These are phyloP conservation scores for Xerocomellus chrysenteron DNA, from an alignment of 768 basidiomycete genomes.

Conservation along the genomic window DNA sequence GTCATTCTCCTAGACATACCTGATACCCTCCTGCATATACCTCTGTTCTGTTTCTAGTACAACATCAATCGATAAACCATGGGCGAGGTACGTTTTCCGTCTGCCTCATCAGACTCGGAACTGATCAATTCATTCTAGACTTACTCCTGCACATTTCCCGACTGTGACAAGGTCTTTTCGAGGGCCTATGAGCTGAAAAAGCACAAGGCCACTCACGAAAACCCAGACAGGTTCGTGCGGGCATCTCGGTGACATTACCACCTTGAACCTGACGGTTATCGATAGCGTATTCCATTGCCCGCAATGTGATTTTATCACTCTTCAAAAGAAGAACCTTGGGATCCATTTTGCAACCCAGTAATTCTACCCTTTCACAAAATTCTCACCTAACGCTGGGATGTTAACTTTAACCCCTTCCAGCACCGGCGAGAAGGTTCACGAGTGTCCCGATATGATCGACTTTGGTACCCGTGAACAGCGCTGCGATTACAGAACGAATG, in stretches of 20 bases:
- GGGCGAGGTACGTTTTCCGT: constrained; percentile 5
- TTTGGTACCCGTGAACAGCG: not conserved
- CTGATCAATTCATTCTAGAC: constrained; percentile 6
- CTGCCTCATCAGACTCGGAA: not conserved
- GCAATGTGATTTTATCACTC: constrained; percentile 17
- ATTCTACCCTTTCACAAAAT: not conserved
- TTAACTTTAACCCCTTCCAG: constrained; percentile 7
- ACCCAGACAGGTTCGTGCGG: constrained; percentile 8
- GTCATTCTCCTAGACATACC: constrained; percentile 14
- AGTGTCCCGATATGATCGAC: constrained; percentile 13
- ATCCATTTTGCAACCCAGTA: constrained; percentile 25
- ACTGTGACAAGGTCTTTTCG: constrained; percentile 16
- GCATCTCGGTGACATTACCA: not conserved
- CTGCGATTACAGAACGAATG: constrained; percentile 24
- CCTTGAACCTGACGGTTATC: not conserved
- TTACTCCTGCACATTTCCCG: constrained; percentile 7
- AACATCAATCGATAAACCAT: constrained; percentile 3
- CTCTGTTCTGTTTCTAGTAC: not conserved
- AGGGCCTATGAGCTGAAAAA: constrained; percentile 22
- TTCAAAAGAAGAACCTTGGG: constrained; percentile 18
- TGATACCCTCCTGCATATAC: not conserved
- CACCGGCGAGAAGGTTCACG: constrained; percentile 18
- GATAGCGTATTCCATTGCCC: constrained; percentile 21
- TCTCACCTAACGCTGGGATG: not conserved
- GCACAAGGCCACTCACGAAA: constrained; percentile 19